Conservation (phyloP, 2,329 filamentous ascomycete genomes). For the Didymella pinodella region DNA sequence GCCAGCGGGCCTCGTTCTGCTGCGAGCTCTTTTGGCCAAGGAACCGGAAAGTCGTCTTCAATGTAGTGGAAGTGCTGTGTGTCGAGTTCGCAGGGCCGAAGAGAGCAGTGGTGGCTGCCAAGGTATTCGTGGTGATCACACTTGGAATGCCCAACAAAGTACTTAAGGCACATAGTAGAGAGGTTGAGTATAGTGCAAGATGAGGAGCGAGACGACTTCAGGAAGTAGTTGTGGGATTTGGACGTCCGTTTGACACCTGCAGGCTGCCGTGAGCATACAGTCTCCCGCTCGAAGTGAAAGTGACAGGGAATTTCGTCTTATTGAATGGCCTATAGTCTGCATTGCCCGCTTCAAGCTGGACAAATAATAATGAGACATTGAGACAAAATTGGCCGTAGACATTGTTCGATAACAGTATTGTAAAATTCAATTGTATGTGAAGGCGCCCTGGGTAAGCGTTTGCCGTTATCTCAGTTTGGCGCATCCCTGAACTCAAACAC, state of each 20-base stretch:
- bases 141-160: not conserved
- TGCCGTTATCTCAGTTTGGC: not conserved
- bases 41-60: constrained; percentile 8
- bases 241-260: constrained; percentile 11
- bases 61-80: constrained; percentile 13
- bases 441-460: not conserved
- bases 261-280: constrained; percentile 3
- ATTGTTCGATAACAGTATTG: not conserved
- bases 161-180: constrained; percentile 17
- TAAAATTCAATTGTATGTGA: not conserved
- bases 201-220: not conserved
- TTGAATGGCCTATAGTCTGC: not conserved
- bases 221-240: not conserved
- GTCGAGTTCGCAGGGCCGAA: constrained; percentile 6
- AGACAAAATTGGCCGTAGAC: not conserved
- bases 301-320: constrained; percentile 1
- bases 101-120: constrained; percentile 15
- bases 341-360: not conserved
- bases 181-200: not conserved
- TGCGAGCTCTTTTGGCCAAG: not conserved
- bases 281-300: constrained; percentile 7
- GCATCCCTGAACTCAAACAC: not conserved
- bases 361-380: not conserved
- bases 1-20: not conserved
- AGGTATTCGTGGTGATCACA: constrained; percentile 18